phyloP scores from a whole-genome alignment of 768 basidiomycete genomes.

The Boletus vinaceobasis region DNA sequence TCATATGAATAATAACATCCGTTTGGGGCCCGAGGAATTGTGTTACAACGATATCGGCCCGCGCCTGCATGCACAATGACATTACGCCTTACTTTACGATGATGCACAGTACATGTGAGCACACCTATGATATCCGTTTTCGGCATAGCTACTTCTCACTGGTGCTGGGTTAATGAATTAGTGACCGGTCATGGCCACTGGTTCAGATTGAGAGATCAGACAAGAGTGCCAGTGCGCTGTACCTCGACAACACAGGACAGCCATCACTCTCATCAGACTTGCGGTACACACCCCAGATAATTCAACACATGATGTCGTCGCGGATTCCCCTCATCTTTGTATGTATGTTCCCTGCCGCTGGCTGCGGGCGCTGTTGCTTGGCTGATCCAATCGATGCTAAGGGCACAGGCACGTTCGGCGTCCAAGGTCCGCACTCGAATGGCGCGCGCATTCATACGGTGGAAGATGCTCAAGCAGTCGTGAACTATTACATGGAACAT shows the following conservation, averaged over 20 bases:
- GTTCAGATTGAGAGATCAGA: too few species aligned
- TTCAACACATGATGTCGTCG: not conserved
- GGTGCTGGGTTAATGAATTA: too few species aligned
- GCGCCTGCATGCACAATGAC: too few species aligned
- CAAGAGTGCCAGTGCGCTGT: not conserved
- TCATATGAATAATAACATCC: too few species aligned
- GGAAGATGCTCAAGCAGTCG: slow-evolving; percentile 11
- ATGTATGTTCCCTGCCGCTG: not conserved
- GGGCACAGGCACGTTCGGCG: slow-evolving; percentile 22
- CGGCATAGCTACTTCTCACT: too few species aligned
- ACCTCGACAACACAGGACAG: not conserved
- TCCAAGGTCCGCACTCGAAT: slow-evolving; percentile 15
- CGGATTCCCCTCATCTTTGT: slow-evolving; percentile 14
- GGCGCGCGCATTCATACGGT: slow-evolving; percentile 20
- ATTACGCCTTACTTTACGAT: too few species aligned
- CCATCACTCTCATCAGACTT: not conserved
- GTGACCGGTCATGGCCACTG: too few species aligned
- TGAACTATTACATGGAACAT: slow-evolving; percentile 11
- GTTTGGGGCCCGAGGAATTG: too few species aligned
- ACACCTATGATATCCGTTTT: too few species aligned
- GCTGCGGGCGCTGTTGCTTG: not conserved
- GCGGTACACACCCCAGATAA: not conserved
- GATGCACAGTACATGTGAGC: too few species aligned
- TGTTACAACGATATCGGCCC: too few species aligned
- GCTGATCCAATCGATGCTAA: slow-evolving; percentile 1